These are phyloP conservation scores for Geotrichum phurueaensis DNA, from an alignment of 1,139 yeast genomes.

Conservation along the genomic window DNA sequence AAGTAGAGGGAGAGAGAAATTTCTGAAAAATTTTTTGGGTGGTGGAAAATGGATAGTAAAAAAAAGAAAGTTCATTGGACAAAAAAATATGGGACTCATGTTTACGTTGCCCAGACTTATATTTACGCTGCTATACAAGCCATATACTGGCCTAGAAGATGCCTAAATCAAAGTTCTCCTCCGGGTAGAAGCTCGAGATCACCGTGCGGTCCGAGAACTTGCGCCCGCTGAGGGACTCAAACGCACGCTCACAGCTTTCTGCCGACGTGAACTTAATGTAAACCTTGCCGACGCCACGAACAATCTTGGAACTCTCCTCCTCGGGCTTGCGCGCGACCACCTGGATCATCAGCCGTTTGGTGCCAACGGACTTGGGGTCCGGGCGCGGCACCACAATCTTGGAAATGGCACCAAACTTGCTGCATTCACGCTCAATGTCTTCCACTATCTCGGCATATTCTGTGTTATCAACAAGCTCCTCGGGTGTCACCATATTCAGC, in stretches of 20 bases:
- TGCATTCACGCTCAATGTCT: slow-evolving; percentile 51
- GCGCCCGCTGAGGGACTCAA: slow-evolving; percentile 60
- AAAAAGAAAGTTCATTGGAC: background rate
- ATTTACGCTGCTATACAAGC: background rate
- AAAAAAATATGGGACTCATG: background rate
- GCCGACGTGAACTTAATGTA: slow-evolving; percentile 57
- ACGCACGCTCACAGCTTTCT: slow-evolving; percentile 52
- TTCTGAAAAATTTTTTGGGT: background rate
- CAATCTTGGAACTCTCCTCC: slow-evolving; percentile 22
- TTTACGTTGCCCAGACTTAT: background rate
- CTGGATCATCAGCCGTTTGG: slow-evolving; percentile 25
- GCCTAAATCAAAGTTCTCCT: slow-evolving; percentile 43
- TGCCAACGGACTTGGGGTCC: slow-evolving; percentile 41
- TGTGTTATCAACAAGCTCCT: slow-evolving; percentile 52
- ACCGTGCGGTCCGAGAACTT: slow-evolving; percentile 66
- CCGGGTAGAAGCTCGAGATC: slow-evolving; percentile 56
- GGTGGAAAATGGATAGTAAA: background rate
- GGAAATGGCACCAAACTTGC: slow-evolving; percentile 48
- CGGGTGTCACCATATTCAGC: slow-evolving; percentile 58
- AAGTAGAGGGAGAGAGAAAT: background rate
- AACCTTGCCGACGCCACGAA: slow-evolving; percentile 65
- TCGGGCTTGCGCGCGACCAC: slow-evolving; percentile 22
- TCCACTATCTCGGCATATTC: slow-evolving; percentile 47
- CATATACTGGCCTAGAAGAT: slow-evolving; percentile 25
- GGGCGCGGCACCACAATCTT: slow-evolving; percentile 66